Base-by-base conservation (phyloP, 129 eudicot genomes). In the Chrysanthemum seticuspe region DNA sequence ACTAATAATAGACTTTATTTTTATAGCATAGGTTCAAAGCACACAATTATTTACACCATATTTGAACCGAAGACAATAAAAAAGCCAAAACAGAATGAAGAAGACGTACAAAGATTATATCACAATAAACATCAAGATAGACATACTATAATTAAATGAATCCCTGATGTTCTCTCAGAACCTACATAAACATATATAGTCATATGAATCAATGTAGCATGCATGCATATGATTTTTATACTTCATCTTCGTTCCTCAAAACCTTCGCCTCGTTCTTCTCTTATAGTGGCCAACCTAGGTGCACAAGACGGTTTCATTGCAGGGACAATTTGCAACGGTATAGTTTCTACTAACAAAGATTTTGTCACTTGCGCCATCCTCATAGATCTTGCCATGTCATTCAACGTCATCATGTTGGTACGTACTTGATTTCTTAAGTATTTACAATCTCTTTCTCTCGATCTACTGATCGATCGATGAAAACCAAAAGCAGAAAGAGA, bases 231-330 rank as follows among this genome's bases (percentile, higher is more conserved):
- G 18, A 21, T 2, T 9, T 23, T 15, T 58, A 34, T 36, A 45
- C 25, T 48, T 74, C 76, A 68, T 79, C 74, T 29, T 76, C 83
- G 60, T 19, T 53, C 75, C 69, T 78, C 82, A 57, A 78, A 78
- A 57, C 82, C 80, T 69, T 84, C 87, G 16, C 75, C 83, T 67
- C 76, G 66, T 51, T 84, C 92, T 76, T 87, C 92, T 18, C 62
- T 60, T 2, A 87, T 87, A 0, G 88, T 84, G 66, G 87, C 87
- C 75, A 87, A 66, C 60, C 84, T 79, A 6, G 92, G 92, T 45
- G 80, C 65, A 58, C 67, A 80, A 53, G 81, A 84, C 25, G 83
- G 82, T 71, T 79, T 87, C 11, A 31, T 31, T 10, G 78, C 89
- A 27, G 63, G 74, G 25, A 82, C 61, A 10, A 84, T 53, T 40